Base-by-base conservation (phyloP, 805 yeast species). In the Saccharomyces kudriavzevii region DNA sequence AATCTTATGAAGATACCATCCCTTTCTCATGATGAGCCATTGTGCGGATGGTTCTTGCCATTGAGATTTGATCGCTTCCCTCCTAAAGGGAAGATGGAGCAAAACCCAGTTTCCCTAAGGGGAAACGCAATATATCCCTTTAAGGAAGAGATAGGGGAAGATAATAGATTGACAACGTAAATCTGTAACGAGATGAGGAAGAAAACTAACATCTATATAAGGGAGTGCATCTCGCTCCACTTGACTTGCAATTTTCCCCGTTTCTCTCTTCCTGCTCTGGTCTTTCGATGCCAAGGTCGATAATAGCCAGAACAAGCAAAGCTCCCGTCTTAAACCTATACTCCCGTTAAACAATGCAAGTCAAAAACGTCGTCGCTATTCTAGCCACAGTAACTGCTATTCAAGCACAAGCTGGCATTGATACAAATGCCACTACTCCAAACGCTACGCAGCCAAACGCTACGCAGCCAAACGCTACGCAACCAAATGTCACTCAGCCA, bases 321-420 rank as follows among this genome's bases (percentile, higher is more conserved):
- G 43, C 43, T 40, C 50, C 46, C 52, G 47, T 71, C 49, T 30
- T 8, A 29, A 53, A 53, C 10, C 17, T 17, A 25, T 24, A 40
- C 30, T 13, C 31, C 45, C 54, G 40, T 50, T 40, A 51, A 54
- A 72, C 53, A 79, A 85, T 85, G 90, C 89, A 85, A 82, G 82
- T 84, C 85, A 77, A 80, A 70, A 73, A 80, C 72, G 75, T 84
- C 70, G 73, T 82, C 72, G 76, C 83, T 72, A 81, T 87, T 67
- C 77, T 84, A 72, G 83, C 89, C 73, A 82, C 87, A 61, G 81
- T 76, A 63, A 76, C 88, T 62, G 84, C 82, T 65, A 89, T 79
- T 66, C 79, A 81, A 66, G 88, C 89, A 66, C 79, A 81, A 67
- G 88, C 89, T 65, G 82, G 82, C 59, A 56, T 50, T 56, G 25